A percentile compares a stretch with the other conserved stretches of the same genome.
phyloP scores from a whole-genome alignment of 2,329 filamentous ascomycete genomes.

The Diplodia scrobiculata region DNA sequence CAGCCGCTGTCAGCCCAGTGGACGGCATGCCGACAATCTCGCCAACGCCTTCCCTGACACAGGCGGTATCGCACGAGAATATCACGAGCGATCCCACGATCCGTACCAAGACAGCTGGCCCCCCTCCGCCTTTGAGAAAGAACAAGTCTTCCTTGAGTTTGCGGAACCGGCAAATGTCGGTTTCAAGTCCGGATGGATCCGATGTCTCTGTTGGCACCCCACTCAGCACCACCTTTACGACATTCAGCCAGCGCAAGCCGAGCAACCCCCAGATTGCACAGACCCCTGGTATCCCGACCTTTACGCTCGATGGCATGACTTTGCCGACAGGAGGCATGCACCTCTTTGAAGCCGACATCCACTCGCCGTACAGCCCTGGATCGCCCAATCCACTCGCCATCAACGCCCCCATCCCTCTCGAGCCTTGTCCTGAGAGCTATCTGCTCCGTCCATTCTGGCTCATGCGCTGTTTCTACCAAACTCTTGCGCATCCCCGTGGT shows the following conservation, averaged over 20 bases:
- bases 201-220: slow-evolving; percentile 75
- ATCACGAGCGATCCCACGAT: slow-evolving; percentile 15
- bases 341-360: slow-evolving; percentile 81
- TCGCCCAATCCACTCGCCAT: slow-evolving; percentile 64
- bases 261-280: slow-evolving; percentile 63
- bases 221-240: slow-evolving; percentile 66
- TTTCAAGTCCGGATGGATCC: slow-evolving; percentile 60
- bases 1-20: slow-evolving; percentile 44
- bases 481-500: slow-evolving; percentile 84
- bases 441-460: slow-evolving; percentile 96
- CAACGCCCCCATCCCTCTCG: slow-evolving; percentile 74
- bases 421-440: slow-evolving; percentile 86
- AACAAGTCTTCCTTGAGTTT: slow-evolving; percentile 63
- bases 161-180: slow-evolving; percentile 73
- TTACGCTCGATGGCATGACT: slow-evolving; percentile 58
- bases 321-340: slow-evolving; percentile 68
- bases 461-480: slow-evolving; percentile 92
- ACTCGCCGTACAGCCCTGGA: slow-evolving; percentile 64
- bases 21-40: slow-evolving; percentile 48
- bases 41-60: slow-evolving; percentile 43
- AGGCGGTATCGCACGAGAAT: slow-evolving; percentile 51
- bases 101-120: neutral
- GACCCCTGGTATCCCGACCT: slow-evolving; percentile 66
- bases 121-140: slow-evolving; percentile 44
- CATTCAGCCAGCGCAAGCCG: slow-evolving; percentile 50